Percentiles rank a stretch among this genome's conserved stretches.
Conservation (phyloP, 2,329 filamentous ascomycete species). For the Arachnopeziza araneosa region DNA sequence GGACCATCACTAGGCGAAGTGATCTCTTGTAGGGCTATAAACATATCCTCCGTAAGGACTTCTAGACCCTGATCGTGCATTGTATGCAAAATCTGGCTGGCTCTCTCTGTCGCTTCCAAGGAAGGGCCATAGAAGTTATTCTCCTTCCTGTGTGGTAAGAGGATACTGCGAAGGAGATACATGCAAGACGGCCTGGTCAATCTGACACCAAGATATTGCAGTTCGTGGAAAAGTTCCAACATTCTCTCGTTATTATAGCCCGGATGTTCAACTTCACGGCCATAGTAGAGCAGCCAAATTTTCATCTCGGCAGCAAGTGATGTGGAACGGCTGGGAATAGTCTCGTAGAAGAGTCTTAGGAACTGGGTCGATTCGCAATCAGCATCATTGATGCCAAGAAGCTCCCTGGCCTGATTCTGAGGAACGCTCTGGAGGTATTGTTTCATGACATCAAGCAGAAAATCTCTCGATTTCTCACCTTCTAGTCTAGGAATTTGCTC, state of each 20-base stretch:
- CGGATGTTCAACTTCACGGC: conserved; percentile 34
- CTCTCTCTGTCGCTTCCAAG: conserved; percentile 25
- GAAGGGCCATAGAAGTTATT: conserved; percentile 18
- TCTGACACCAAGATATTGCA: conserved; percentile 31
- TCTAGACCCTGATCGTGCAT: conserved; percentile 37
- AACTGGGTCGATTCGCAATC: conserved; percentile 38
- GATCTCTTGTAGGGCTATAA: conserved; percentile 25
- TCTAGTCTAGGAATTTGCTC: conserved; percentile 3
- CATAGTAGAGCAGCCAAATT: conserved; percentile 35
- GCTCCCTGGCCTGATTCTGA: conserved; percentile 15
- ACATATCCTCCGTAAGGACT: conserved; percentile 31
- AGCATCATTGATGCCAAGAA: conserved; percentile 34
- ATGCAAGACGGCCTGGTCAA: conserved; percentile 33
- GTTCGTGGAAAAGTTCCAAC: conserved; percentile 30
- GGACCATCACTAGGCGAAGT: conserved; percentile 1
- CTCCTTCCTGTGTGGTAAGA: conserved; percentile 24
- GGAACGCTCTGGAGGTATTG: conserved; percentile 29
- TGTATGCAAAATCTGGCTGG: conserved; percentile 36
- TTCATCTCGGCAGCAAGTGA: conserved; percentile 28
- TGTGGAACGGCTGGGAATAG: conserved; percentile 26
- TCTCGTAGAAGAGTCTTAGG: conserved; percentile 35
- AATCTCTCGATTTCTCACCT: conserved; percentile 13
- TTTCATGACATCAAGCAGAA: conserved; percentile 15
- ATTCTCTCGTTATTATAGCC: conserved; percentile 33
- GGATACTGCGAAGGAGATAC: conserved; percentile 33